Evolutionary conservation across 805 yeast genomes (phyloP).

Genomic region (Saturnispora serradocipensis): DNA sequence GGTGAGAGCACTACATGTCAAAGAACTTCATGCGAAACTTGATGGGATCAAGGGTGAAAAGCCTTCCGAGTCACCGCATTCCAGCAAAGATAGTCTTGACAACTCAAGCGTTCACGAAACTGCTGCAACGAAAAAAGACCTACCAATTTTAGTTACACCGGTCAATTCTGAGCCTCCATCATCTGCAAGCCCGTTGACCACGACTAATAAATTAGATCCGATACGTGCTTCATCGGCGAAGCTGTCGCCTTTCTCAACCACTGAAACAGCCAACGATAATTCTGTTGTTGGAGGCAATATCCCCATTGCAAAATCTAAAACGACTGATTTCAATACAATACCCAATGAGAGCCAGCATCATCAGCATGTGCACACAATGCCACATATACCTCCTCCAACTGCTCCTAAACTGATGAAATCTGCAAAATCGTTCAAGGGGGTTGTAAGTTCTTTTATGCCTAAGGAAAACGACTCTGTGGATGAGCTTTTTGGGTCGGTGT

Average conservation of each 20-base stretch:
- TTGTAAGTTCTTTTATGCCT: neutral
- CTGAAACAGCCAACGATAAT: neutral
- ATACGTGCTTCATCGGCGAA: neutral
- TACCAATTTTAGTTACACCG: neutral
- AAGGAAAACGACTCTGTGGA: neutral
- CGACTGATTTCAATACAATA: neutral
- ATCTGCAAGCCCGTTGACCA: neutral
- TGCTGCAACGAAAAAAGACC: neutral
- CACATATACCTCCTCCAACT: neutral
- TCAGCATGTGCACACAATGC: neutral
- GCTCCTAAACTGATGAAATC: neutral
- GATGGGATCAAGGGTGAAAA: neutral
- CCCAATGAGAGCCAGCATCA: neutral
- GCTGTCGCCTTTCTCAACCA: neutral
- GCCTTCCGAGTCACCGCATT: neutral
- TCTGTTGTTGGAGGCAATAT: neutral
- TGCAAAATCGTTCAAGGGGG: neutral
- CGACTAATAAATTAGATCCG: neutral
- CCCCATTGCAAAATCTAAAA: neutral
- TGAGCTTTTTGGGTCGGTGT: neutral
- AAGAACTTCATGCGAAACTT: constrained; percentile 31
- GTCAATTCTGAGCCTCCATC: neutral
- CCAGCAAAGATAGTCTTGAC: neutral
- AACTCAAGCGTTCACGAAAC: neutral
- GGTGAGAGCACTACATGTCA: constrained; percentile 45